Evolutionary conservation across 306 rosid genomes (phyloP), one percentile per base, ranked within the genome.

Genomic region (Pueraria montana): DNA sequence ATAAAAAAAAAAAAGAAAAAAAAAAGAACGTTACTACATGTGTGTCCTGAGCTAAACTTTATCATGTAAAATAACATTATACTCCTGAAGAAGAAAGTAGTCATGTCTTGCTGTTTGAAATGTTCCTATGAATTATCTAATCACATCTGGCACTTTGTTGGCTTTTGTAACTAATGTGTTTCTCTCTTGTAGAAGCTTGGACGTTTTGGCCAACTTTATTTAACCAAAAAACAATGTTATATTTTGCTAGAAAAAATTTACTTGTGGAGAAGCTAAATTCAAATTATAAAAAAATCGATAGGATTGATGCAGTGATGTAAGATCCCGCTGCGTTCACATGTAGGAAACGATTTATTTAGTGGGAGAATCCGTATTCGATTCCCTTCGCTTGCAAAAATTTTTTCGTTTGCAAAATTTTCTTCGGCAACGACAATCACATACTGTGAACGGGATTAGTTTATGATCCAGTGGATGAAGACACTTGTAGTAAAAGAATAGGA

Each of bases 1-100:
- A n/a, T n/a, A n/a, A n/a, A n/a, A n/a, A n/a, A n/a, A n/a, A n/a
- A n/a, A n/a, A n/a, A n/a, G n/a, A n/a, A n/a, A n/a, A n/a, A n/a
- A n/a, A n/a, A n/a, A n/a, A n/a, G n/a, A n/a, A n/a, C n/a, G n/a
- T 74, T 74, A 65, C 24, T 53, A 3, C 40, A 59, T 61, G 14
- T 55, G 77, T 72, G 72, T 80, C 55, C 69, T 55, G 3, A 49
- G 12, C 56, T 49, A 38, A 67, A 38, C 36, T 49, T 78, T 14
- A 21, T 68, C 53, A 67, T 46, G 30, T 40, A 34, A 52, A 64
- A 52, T 23, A 79, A 21, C 65, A 49, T 43, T 61, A 12, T 2
- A 46, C 18, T 4, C 36, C 12, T 69, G 6, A 69, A 43, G 74
- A 24, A 20, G 36, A 20, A 24, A 65, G 17, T 26, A 66, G 49